Conservation (phyloP, 116 monocot genomes). For the Papilionanthe hybrid region DNA sequence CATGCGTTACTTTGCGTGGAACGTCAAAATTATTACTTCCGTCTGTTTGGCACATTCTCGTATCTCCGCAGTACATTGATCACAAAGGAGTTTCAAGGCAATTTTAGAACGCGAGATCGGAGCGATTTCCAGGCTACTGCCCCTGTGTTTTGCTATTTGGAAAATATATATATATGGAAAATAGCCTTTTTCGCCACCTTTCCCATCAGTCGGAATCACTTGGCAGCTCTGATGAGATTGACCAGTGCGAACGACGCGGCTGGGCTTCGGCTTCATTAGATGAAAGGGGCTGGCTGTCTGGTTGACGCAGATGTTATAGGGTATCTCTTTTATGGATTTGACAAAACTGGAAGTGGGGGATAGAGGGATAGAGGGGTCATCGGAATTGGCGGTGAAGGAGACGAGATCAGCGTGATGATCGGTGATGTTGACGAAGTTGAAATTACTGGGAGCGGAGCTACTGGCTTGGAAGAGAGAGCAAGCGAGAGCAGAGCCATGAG, state of each 20-base stretch:
- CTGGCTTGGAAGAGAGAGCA: constrained; percentile 79
- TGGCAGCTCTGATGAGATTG: constrained; percentile 26
- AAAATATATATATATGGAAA: too few species aligned
- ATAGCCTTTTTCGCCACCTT: too few species aligned
- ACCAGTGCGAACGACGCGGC: constrained; percentile 40
- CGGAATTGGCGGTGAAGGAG: constrained; percentile 43
- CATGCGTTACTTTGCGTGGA: too few species aligned
- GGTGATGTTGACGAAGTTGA: constrained; percentile 80
- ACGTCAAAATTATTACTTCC: too few species aligned
- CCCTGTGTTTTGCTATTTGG: too few species aligned
- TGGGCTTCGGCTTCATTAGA: constrained; percentile 75
- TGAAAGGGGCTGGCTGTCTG: constrained; percentile 36
- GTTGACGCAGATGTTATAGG: constrained; percentile 58
- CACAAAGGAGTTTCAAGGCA: too few species aligned
- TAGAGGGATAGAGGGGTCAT: constrained; percentile 11
- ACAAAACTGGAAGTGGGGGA: constrained; percentile 36
- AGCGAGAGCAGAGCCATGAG: constrained; percentile 40
- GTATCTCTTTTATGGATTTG: constrained; percentile 54
- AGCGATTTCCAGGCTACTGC: too few species aligned
- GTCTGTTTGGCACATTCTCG: too few species aligned
- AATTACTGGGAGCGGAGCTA: constrained; percentile 57
- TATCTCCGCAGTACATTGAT: too few species aligned
- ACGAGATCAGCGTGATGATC: constrained; percentile 60
- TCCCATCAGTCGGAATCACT: too few species aligned
- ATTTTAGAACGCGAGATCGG: too few species aligned